Evolutionary conservation across 352 stramenopile genomes (phyloP).

Genomic region (Phytophthora sojae): DNA sequence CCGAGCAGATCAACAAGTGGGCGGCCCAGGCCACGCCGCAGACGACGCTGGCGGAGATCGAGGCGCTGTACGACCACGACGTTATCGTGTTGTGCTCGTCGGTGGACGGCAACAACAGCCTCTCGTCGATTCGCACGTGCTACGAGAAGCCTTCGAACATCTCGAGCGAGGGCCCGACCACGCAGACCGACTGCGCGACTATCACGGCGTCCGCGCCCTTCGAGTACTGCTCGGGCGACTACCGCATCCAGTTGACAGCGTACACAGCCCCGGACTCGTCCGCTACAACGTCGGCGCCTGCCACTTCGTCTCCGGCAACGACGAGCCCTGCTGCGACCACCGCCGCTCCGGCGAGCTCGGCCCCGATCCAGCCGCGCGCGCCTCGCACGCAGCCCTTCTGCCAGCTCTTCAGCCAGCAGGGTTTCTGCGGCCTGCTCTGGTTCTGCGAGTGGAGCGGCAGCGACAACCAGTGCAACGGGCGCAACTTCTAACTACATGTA

Average conservation of each 20-base stretch:
- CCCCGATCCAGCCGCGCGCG: constrained; percentile 18
- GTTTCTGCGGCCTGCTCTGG: constrained; percentile 34
- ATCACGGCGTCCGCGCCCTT: constrained; percentile 51
- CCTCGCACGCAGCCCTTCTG: constrained; percentile 35
- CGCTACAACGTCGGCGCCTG: constrained; percentile 7
- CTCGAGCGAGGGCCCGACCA: constrained; percentile 44
- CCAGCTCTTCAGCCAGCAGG: constrained; percentile 31
- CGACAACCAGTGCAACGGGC: constrained; percentile 26
- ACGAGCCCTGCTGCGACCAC: constrained; percentile 13
- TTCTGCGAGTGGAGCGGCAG: constrained; percentile 38
- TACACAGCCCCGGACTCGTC: constrained; percentile 40
- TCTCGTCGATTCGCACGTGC: constrained; percentile 75
- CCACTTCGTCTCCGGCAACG: not conserved
- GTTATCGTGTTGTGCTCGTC: constrained; percentile 72
- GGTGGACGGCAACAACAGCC: constrained; percentile 56
- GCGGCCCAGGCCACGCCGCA: constrained; percentile 30
- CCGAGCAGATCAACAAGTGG: constrained; percentile 63
- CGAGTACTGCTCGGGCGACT: constrained; percentile 44
- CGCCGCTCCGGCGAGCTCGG: not conserved
- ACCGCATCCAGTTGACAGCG: constrained; percentile 50
- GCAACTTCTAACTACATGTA: constrained; percentile 2
- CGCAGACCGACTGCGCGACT: constrained; percentile 54
- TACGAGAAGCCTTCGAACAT: constrained; percentile 50
- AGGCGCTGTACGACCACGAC: constrained; percentile 59
- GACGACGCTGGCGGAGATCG: constrained; percentile 46